Evolutionary conservation across 225 moss, liverwort and hornwort genomes (phyloP), one percentile per base, ranked within the genome.

Genomic region (Polytrichum commune): DNA sequence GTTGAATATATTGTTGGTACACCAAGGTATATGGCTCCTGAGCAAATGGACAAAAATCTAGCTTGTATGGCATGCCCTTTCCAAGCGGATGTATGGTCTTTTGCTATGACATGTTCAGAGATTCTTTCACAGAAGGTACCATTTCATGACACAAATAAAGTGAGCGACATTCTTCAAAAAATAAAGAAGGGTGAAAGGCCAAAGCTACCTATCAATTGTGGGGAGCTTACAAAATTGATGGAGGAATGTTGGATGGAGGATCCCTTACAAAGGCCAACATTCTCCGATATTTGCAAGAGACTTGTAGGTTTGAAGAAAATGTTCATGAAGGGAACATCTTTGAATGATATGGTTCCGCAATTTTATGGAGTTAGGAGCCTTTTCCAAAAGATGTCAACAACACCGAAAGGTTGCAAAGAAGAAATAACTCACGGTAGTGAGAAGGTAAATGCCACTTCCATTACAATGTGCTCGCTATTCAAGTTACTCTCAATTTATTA

Each of bases 51-150:
- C 3, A 19, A 55, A 18, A 20, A 1, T 6, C 18, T 20, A 18
- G 20, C 19, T 4, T 18, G 55, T 18, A 18, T 63, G 23, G 27
- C 63, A 63, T 24, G 25, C 9, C 27, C 63, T 63, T 63, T 24
- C 24, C 18, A 76, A 74, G 76, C 78, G 56, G 85, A 85, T 30
- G 81, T 82, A 54, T 85, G 76, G 64, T 76, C 79, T 69, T 85
- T 85, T 23, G 81, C 70, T 55, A 63, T 82, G 74, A 71, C 81
- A 8, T 78, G 73, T 22, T 75, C 78, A 7, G 60, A 70, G 0
- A 73, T 81, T 38, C 76, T 85, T 23, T 75, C 73, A 5, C 75
- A 75, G 18, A 73, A 55, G 70, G 62, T 27, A 53, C 84, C 80
- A 9, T 81, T 78, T 18, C 5, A 26, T 26, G 1, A 1, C n/a